phyloP scores from a whole-genome alignment of 2,329 filamentous ascomycete genomes.

The Aspergillus sp. region DNA sequence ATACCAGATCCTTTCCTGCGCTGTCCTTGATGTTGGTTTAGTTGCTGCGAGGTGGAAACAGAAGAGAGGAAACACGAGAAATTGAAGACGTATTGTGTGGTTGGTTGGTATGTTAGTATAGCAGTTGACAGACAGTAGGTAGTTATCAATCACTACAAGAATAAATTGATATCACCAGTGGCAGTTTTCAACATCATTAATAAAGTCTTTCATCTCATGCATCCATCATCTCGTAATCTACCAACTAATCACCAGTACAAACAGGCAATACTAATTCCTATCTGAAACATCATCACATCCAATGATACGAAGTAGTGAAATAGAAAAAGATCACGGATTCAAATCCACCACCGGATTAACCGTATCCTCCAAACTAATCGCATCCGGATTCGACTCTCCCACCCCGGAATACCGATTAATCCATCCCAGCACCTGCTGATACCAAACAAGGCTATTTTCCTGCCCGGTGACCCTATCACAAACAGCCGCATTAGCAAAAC shows the following conservation, averaged over 20 bases:
- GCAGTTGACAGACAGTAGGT: neutral
- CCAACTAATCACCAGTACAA: too few relatives aligned
- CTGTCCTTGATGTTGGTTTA: neutral
- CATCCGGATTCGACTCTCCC: conserved; percentile 27
- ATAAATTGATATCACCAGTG: neutral
- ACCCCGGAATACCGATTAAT: conserved; percentile 56
- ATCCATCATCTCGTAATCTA: neutral
- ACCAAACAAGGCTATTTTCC: conserved; percentile 88
- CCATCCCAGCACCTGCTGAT: conserved; percentile 77
- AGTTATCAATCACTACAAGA: neutral
- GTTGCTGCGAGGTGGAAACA: neutral
- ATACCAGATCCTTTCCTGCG: neutral
- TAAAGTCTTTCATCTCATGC: neutral
- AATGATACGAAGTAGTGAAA: neutral
- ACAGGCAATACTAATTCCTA: too few relatives aligned
- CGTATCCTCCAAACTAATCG: conserved; percentile 38
- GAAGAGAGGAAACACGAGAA: neutral
- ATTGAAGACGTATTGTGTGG: too few relatives aligned
- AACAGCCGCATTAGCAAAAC: neutral
- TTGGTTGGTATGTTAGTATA: neutral
- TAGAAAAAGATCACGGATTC: conserved; percentile 20
- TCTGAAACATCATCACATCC: neutral
- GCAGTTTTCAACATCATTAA: neutral
- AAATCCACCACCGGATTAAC: conserved; percentile 35
- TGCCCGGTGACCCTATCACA: conserved; percentile 70